Conservation (phyloP, 2,329 filamentous ascomycete genomes). For the Botrytis deweyae region DNA sequence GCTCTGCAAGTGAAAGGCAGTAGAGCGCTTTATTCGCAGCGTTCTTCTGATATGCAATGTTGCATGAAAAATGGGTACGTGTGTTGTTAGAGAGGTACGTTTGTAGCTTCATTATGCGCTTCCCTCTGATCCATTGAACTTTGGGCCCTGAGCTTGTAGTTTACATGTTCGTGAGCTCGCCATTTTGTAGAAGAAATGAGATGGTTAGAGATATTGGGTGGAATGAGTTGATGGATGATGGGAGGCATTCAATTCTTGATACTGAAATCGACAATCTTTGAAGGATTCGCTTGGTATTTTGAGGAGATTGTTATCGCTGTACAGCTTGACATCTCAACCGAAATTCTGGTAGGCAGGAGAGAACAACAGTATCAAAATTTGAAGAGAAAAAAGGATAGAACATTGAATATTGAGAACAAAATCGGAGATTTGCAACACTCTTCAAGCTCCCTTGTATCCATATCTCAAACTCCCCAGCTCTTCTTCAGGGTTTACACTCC, state of each 20-base stretch:
- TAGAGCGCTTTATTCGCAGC: background rate
- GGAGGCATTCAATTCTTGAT: background rate
- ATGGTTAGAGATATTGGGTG: background rate
- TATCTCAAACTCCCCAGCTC: slow-evolving; percentile 64
- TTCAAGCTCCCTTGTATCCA: slow-evolving; percentile 64
- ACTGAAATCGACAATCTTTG: background rate
- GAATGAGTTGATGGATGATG: background rate
- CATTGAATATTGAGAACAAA: background rate
- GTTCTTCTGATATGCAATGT: background rate
- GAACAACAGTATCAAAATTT: background rate
- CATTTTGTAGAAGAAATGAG: background rate
- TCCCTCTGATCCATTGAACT: no score
- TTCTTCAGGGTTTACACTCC: slow-evolving; percentile 62
- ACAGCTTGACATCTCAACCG: background rate
- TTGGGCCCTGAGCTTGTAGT: background rate
- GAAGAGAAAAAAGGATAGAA: background rate
- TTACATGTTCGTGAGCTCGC: background rate
- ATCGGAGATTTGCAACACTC: background rate
- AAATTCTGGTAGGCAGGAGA: no score
- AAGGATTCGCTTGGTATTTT: background rate
- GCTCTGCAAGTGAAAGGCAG: no score
- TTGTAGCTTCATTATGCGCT: no score
- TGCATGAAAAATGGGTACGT: background rate
- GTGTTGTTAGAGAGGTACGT: background rate
- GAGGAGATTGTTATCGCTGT: background rate